Evolutionary conservation across 306 rosid species (phyloP), one percentile per base, ranked within the genome.

Genomic region (Cicer yamashitae): DNA sequence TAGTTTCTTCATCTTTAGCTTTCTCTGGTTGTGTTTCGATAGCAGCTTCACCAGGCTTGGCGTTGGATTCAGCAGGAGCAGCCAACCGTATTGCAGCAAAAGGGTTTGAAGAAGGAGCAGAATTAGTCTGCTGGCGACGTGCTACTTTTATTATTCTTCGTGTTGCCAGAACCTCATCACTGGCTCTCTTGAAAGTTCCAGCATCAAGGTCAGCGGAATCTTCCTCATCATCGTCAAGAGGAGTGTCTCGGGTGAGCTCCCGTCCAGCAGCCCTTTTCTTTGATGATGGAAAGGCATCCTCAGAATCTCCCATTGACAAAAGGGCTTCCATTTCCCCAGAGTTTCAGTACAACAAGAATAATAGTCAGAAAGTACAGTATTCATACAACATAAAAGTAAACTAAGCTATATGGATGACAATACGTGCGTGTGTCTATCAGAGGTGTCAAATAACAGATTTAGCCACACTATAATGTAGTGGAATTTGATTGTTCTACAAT

Each of bases 231-330:
- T 91, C 96, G 57, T 94, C 96, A 52, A 91, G 78, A 78, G 94
- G 89, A 74, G 94, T 87, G 79, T 94, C 98, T 30, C 86, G 85
- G 51, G 90, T 86, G 59, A 94, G 88, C 82, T 91, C 96, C 86
- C 91, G 85, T 79, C 94, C 96, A 45, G 98, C 97, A 81, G 93
- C 89, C 69, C 98, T 89, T 89, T 94, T 94, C 93, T 91, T 94
- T 66, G 97, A 80, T 47, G 92, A 70, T 76, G 85, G 91, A 78
- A 82, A 74, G 61, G 83, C 79, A 81, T 90, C 87, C 76, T 88
- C 97, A 10, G 89, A 70, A 81, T 90, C 97, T 72, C 74, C 97
- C 98, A 94, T 94, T 72, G 80, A 82, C 44, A 59, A 86, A 75
- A 75, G 75, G 73, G 56, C 47, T 34, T 7, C 47, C 71, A 30